phyloP scores from a whole-genome alignment of 2,329 filamentous ascomycete genomes.

The Pestalotiopsis sp. region DNA sequence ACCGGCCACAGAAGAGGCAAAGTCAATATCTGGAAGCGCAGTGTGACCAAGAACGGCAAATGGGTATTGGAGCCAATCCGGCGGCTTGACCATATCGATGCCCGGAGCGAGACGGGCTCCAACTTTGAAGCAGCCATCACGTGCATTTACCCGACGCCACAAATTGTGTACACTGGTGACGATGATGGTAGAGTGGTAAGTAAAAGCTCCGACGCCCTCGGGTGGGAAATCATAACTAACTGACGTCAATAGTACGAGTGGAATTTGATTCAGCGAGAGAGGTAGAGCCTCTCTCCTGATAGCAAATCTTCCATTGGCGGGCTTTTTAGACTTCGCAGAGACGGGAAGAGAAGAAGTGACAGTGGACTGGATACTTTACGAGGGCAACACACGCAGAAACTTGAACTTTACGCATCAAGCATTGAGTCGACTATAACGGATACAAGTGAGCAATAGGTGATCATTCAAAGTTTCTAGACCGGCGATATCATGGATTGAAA shows the following conservation, averaged over 20 bases:
- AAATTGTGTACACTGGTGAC: conserved; percentile 89
- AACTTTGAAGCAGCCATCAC: conserved; percentile 75
- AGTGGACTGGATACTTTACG: neutral
- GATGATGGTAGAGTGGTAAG: conserved; percentile 88
- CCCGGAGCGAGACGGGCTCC: conserved; percentile 60
- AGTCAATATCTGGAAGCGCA: conserved; percentile 75
- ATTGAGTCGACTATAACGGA: neutral
- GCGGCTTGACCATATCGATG: conserved; percentile 79
- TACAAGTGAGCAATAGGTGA: neutral
- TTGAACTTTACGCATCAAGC: neutral
- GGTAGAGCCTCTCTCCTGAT: conserved; percentile 45
- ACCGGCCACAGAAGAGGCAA: conserved; percentile 85
- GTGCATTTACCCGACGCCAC: conserved; percentile 81
- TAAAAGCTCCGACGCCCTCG: conserved; percentile 26
- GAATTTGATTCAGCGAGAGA: conserved; percentile 61
- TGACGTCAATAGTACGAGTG: conserved; percentile 57
- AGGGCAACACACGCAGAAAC: neutral
- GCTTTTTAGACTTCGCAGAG: neutral
- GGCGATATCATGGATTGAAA: no score
- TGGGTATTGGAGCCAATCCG: conserved; percentile 83
- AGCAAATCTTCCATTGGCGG: neutral
- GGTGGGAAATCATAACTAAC: neutral
- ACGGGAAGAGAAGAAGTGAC: neutral
- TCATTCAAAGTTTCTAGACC: no score
- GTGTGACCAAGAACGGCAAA: conserved; percentile 56